Evolutionary conservation across 768 basidiomycete species (phyloP).

Genomic region (Dioszegia hungarica): DNA sequence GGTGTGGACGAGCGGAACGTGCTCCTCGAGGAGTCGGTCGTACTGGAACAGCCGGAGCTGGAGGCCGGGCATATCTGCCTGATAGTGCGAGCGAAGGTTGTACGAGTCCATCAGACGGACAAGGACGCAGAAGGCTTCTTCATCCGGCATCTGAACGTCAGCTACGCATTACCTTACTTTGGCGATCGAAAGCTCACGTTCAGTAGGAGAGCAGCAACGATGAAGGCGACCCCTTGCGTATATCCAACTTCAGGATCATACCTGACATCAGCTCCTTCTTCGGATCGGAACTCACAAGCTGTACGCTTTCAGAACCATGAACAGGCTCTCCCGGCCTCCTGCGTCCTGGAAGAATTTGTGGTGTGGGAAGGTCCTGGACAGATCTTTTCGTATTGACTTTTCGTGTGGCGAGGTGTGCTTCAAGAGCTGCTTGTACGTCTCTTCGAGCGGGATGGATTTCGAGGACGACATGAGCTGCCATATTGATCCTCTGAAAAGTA

Average conservation of each 20-base stretch:
- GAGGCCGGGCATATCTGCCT: constrained; percentile 98
- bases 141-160: constrained; percentile 84
- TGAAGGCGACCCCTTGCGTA: constrained; percentile 93
- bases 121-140: constrained; percentile 93
- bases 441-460: constrained; percentile 81
- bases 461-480: constrained; percentile 71
- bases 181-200: constrained; percentile 63
- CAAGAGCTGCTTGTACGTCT: constrained; percentile 70
- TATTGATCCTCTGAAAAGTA: constrained; percentile 34
- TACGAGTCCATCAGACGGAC: constrained; percentile 95
- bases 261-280: constrained; percentile 42
- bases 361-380: constrained; percentile 94
- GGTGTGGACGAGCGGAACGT: constrained; percentile 83
- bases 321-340: constrained; percentile 92
- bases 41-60: constrained; percentile 88
- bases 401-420: constrained; percentile 84
- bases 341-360: constrained; percentile 94
- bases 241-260: constrained; percentile 93
- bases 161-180: not conserved
- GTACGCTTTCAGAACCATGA: constrained; percentile 97
- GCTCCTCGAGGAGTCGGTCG: constrained; percentile 86
- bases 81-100: constrained; percentile 89
- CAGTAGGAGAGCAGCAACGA: constrained; percentile 85
- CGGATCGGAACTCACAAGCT: constrained; percentile 61
- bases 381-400: constrained; percentile 87